Evolutionary conservation across 257 asterid species (phyloP).

Genomic region (Ballota nigra): DNA sequence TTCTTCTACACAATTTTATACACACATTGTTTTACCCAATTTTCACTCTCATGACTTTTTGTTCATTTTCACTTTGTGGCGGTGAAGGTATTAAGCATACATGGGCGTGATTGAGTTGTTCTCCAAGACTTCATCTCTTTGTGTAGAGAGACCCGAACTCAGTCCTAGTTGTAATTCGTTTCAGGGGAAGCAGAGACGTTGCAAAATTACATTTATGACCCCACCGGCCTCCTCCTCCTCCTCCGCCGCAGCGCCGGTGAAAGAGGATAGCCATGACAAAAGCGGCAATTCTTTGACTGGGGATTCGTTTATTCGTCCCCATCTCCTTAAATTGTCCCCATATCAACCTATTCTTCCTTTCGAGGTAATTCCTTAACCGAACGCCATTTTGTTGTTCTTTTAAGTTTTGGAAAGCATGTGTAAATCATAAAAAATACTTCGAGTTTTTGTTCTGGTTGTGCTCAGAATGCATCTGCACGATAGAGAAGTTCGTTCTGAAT

Average conservation of each 20-base stretch:
- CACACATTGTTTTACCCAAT: not conserved
- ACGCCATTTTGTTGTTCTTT: not conserved
- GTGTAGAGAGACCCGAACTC: conserved; percentile 40
- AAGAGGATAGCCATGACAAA: conserved; percentile 40
- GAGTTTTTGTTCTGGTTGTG: too few species aligned
- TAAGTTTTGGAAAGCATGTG: not conserved
- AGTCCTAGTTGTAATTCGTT: conserved; percentile 21
- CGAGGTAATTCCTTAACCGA: conserved; percentile 50
- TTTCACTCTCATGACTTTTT: not conserved
- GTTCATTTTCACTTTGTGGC: conserved; percentile 1
- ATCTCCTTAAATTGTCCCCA: conserved; percentile 74
- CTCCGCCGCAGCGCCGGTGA: conserved; percentile 46
- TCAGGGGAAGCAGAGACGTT: conserved; percentile 32
- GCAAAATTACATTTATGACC: conserved; percentile 41
- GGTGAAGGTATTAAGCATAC: conserved; percentile 14
- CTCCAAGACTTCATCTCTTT: conserved; percentile 49
- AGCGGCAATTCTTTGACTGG: conserved; percentile 41
- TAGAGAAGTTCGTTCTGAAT: too few species aligned
- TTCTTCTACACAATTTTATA: not conserved
- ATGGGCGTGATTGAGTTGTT: conserved; percentile 74
- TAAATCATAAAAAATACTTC: not conserved
- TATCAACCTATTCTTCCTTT: conserved; percentile 94
- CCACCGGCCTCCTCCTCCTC: conserved; percentile 38
- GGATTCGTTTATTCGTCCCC: conserved; percentile 76
- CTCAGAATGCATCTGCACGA: too few species aligned